Percentiles rank a stretch among this genome's conserved stretches.
Evolutionary conservation across 1,139 yeast species (phyloP).

Genomic region (Insectozyma bohioensis): DNA sequence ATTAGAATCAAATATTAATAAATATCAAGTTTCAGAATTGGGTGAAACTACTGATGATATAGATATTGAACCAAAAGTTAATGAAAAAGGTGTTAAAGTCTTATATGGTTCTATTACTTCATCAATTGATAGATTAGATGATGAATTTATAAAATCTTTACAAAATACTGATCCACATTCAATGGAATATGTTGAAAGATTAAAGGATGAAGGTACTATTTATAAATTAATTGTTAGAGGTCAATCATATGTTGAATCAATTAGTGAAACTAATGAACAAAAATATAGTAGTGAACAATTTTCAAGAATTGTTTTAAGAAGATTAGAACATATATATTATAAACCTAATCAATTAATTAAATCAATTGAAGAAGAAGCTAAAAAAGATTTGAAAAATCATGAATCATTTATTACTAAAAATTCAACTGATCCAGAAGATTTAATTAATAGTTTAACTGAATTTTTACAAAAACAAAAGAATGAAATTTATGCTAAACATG

Average conservation of each 20-base stretch:
- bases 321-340: constrained; percentile 92
- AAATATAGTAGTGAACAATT: constrained; percentile 57
- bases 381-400: constrained; percentile 55
- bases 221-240: constrained; percentile 79
- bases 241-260: constrained; percentile 78
- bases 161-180: constrained; percentile 94
- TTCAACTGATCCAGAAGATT: constrained; percentile 32
- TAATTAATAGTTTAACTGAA: constrained; percentile 65
- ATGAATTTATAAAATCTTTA: constrained; percentile 85
- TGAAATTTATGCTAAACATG: constrained; percentile 59
- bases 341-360: constrained; percentile 78
- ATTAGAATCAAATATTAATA: constrained; percentile 61
- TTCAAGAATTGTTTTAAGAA: constrained; percentile 76
- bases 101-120: constrained; percentile 85
- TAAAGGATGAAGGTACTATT: constrained; percentile 80
- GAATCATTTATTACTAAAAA: constrained; percentile 36
- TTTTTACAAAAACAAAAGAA: constrained; percentile 66
- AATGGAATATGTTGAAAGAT: constrained; percentile 85
- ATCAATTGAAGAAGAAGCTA: constrained; percentile 68
- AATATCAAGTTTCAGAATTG: constrained; percentile 72
- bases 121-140: constrained; percentile 89
- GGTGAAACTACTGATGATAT: constrained; percentile 79
- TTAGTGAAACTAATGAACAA: constrained; percentile 38
- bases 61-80: constrained; percentile 72
- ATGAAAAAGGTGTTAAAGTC: constrained; percentile 63